A percentile compares a stretch with the other conserved stretches of the same genome.
Evolutionary conservation across 2,329 filamentous ascomycete species (phyloP).

Genomic region (Fusarium nematophilum): DNA sequence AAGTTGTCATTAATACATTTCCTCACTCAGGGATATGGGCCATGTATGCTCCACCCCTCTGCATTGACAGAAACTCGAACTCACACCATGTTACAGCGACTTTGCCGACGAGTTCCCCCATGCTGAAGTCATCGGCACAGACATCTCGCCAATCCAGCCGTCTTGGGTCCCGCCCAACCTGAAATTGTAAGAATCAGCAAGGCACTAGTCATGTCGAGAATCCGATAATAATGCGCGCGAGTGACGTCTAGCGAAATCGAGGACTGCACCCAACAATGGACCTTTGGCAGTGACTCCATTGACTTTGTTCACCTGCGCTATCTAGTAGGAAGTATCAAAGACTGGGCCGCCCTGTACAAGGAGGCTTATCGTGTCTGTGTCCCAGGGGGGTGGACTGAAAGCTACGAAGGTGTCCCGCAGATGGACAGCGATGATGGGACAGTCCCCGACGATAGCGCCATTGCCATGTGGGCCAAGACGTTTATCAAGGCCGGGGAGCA

Average conservation of each 20-base stretch:
- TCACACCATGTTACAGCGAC: conserved; percentile 54
- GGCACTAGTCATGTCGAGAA: background rate
- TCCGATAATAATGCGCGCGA: background rate
- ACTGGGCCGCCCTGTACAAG: conserved; percentile 64
- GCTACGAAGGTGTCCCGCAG: conserved; percentile 16
- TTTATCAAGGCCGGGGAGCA: background rate
- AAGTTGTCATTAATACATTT: background rate
- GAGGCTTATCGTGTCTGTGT: conserved; percentile 63
- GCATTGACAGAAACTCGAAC: background rate
- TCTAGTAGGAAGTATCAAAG: conserved; percentile 65
- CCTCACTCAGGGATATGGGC: background rate
- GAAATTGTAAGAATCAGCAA: conserved; percentile 11
- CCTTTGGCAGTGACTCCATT: conserved; percentile 51
- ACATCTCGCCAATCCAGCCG: conserved; percentile 66
- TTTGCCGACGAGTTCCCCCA: conserved; percentile 56
- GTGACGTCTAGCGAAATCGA: conserved; percentile 26
- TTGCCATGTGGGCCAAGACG: background rate
- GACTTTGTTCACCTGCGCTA: conserved; percentile 70
- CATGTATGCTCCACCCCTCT: background rate
- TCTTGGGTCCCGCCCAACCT: conserved; percentile 23
- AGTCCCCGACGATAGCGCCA: background rate
- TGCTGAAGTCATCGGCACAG: conserved; percentile 60
- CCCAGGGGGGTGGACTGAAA: conserved; percentile 61
- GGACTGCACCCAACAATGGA: conserved; percentile 47
- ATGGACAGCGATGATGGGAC: background rate